phyloP scores from a whole-genome alignment of 2,329 filamentous ascomycete genomes.

The Exophiala sideris region DNA sequence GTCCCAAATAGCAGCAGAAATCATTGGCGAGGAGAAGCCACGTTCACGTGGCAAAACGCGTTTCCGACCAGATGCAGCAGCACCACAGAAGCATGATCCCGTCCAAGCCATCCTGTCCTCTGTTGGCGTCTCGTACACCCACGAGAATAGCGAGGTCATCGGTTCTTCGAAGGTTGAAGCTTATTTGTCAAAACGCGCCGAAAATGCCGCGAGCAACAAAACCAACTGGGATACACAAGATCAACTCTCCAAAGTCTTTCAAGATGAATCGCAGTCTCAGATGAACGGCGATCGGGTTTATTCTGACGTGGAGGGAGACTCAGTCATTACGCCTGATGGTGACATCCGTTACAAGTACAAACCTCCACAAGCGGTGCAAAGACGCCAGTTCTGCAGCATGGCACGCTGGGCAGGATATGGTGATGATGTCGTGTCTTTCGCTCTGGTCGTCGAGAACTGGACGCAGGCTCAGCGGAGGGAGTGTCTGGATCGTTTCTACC shows the following conservation, averaged over 20 bases:
- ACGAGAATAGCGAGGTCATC: constrained; percentile 93
- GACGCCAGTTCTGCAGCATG: constrained; percentile 88
- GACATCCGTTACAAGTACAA: constrained; percentile 60
- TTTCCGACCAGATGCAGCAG: constrained; percentile 30
- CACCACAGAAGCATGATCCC: constrained; percentile 58
- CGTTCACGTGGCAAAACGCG: constrained; percentile 46
- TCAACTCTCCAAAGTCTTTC: constrained; percentile 24
- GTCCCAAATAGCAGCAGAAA: constrained; percentile 66
- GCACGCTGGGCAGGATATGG: constrained; percentile 71
- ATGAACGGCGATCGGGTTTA: not conserved
- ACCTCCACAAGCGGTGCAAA: constrained; percentile 69
- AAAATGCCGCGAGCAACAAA: constrained; percentile 37
- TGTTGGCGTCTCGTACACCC: constrained; percentile 90
- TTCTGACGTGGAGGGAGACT: constrained; percentile 3
- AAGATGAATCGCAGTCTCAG: constrained; percentile 19
- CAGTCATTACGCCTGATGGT: constrained; percentile 32
- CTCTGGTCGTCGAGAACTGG: constrained; percentile 84
- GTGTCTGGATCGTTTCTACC: constrained; percentile 78
- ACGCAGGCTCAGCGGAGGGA: constrained; percentile 76
- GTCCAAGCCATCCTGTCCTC: constrained; percentile 84
- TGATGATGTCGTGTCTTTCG: constrained; percentile 74
- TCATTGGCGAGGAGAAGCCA: constrained; percentile 50
- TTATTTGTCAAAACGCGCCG: constrained; percentile 72
- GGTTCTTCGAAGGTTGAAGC: constrained; percentile 91
- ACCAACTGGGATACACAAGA: constrained; percentile 16